A percentile compares a stretch with the other conserved stretches of the same genome.
These are phyloP conservation scores for Farysia itapuensis DNA, from an alignment of 1,284 basidiomycete genomes.

Conservation along the genomic window DNA sequence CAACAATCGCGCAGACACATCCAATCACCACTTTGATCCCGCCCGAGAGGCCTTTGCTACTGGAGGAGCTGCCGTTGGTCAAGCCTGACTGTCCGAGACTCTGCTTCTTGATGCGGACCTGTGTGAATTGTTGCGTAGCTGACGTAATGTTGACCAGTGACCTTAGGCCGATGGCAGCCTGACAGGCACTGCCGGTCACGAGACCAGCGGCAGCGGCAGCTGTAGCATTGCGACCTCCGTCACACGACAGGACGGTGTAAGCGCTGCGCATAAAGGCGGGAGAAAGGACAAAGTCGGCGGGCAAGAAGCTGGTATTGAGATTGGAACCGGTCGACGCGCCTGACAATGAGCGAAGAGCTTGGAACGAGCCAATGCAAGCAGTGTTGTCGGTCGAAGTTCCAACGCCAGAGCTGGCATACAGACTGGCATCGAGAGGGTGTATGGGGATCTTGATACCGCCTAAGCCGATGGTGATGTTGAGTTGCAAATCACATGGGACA, in stretches of 20 bases:
- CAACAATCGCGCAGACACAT: conserved; percentile 35
- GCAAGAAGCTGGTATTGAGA: conserved; percentile 22
- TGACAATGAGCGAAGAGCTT: conserved; percentile 34
- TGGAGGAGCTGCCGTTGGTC: conserved; percentile 9
- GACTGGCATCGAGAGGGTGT: conserved; percentile 48
- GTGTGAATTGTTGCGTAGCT: conserved; percentile 42
- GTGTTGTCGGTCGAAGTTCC: conserved; percentile 11
- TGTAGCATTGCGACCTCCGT: conserved; percentile 18
- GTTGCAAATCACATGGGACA: conserved; percentile 41
- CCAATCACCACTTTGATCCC: conserved; percentile 50
- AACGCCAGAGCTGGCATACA: conserved; percentile 17
- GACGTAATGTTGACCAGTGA: conserved; percentile 39
- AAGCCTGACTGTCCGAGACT: conserved; percentile 35
- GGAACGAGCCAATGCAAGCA: conserved; percentile 51
- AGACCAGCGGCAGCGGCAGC: conserved; percentile 10
- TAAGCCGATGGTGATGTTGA: conserved; percentile 43
- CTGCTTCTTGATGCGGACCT: conserved; percentile 47
- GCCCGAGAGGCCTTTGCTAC: conserved; percentile 37
- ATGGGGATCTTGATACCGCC: conserved; percentile 39
- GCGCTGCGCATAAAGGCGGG: conserved; percentile 49
- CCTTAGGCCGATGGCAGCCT: conserved; percentile 37
- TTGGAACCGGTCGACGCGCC: conserved; percentile 18
- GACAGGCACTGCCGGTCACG: conserved; percentile 23
- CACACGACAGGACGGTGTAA: conserved; percentile 49
- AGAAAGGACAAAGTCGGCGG: conserved; percentile 49